Evolutionary conservation across 352 stramenopile species (phyloP), one percentile per base, ranked within the genome.

Genomic region (Peronospora farinosa): DNA sequence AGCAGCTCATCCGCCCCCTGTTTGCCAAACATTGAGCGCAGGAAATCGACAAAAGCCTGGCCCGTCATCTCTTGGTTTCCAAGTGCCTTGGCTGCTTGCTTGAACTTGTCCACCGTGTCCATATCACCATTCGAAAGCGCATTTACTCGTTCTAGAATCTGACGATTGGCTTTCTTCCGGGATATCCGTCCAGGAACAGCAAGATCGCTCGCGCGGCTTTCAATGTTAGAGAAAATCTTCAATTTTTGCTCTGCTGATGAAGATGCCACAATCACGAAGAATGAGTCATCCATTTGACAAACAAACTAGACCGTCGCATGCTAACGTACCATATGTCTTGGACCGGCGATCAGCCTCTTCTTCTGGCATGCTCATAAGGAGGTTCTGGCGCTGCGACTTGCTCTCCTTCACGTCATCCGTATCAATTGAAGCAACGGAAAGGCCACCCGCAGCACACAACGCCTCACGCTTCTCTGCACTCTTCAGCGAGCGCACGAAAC

Each of bases 51-150:
- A 47, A 89, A 89, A 21, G 70, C 72, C 43, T 71, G 55, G 4
- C 67, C 70, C 19, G 63, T 76, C 76, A 89, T 88, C 25, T 87
- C 73, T 47, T 84, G 64, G 35, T 74, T 87, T 19, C 78, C 78
- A 17, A 89, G 70, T 5, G 72, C 72, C 38, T 86, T 85, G 5
- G 78, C 78, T 11, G 72, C 72, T 30, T 78, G 69, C 51, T 86
- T 87, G 49, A 90, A 90, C 25, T 79, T 61, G 3, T 50, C 43
- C 10, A 90, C 65, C 19, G 60, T 65, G 30, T 75, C 54, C 4
- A 57, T n/a, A 39, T 87, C 59, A n/a, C 70, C 72, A 1, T 57
- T 59, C 11, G 76, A 71, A 9, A 84, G 65, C 42, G 64, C 54
- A 41, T 83, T 74, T 6, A 90, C 76, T n/a, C 63, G 64, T 21